Conservation (phyloP, 2,329 filamentous ascomycete genomes). For the Nigrospora oryzae region DNA sequence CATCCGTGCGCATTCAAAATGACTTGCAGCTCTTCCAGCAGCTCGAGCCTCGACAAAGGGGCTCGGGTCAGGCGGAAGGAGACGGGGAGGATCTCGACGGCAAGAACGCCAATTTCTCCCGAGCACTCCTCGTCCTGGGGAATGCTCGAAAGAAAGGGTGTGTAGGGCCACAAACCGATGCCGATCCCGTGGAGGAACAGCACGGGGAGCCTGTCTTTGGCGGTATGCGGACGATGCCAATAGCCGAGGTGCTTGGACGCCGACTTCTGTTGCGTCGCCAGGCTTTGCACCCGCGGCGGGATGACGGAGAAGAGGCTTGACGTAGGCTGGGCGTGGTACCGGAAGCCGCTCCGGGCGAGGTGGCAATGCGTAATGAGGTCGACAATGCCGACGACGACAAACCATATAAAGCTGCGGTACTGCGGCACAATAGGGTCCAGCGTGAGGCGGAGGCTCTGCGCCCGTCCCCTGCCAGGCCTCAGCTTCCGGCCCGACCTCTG, state of each 20-base stretch:
- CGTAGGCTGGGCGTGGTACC: constrained; percentile 36
- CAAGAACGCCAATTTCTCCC: constrained; percentile 52
- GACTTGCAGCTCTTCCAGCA: constrained; percentile 44
- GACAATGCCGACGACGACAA: constrained; percentile 44
- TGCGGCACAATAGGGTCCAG: constrained; percentile 53
- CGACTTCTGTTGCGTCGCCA: constrained; percentile 37
- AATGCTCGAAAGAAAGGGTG: constrained; percentile 38
- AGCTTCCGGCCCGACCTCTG: constrained; percentile 40
- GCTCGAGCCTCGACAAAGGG: constrained; percentile 40
- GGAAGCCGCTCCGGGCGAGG: constrained; percentile 41
- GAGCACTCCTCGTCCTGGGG: constrained; percentile 15
- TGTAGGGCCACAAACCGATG: constrained; percentile 57
- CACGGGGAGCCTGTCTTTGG: constrained; percentile 45
- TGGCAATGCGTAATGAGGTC: constrained; percentile 40
- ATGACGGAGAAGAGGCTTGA: constrained; percentile 36
- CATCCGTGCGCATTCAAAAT: constrained; percentile 52
- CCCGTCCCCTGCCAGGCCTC: constrained; percentile 44
- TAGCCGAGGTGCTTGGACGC: constrained; percentile 46
- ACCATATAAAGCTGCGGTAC: constrained; percentile 58
- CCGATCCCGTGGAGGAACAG: constrained; percentile 67
- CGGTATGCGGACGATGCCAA: constrained; percentile 57
- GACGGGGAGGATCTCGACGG: constrained; percentile 57
- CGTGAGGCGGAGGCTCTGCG: constrained; percentile 52
- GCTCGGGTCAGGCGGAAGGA: constrained; percentile 52
- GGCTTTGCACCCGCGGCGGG: constrained; percentile 45